phyloP scores from a whole-genome alignment of 371 early-diverging fungal genomes.

The Mortierella sp. region DNA sequence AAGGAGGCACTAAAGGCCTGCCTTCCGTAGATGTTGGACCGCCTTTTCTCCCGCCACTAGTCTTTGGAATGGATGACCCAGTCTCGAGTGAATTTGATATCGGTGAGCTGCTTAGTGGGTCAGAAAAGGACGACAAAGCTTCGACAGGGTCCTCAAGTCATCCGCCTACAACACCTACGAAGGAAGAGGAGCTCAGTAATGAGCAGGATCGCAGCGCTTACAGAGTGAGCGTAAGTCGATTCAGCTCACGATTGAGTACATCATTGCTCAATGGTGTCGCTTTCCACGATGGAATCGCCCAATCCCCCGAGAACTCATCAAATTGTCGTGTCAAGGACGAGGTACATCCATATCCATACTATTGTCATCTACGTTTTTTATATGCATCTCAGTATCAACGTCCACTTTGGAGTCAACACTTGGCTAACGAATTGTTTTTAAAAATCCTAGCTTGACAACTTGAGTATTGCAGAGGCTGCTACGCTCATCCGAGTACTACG shows the following conservation, averaged over 20 bases:
- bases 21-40: conserved; percentile 33
- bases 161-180: conserved; percentile 16
- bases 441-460: conserved; percentile 7
- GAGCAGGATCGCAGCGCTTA: conserved; percentile 29
- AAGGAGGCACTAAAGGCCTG: not conserved
- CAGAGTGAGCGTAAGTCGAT: conserved; percentile 27
- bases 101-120: conserved; percentile 28
- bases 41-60: conserved; percentile 45
- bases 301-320: conserved; percentile 5
- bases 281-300: conserved; percentile 1
- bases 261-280: conserved; percentile 11
- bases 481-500: conserved; percentile 33
- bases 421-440: not conserved
- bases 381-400: too few species aligned
- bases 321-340: conserved; percentile 13
- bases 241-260: conserved; percentile 32
- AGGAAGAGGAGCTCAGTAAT: conserved; percentile 19
- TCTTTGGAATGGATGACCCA: conserved; percentile 37
- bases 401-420: too few species aligned
- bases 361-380: too few species aligned
- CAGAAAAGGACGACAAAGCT: conserved; percentile 13
- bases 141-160: not conserved
- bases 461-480: conserved; percentile 22
- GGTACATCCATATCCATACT: too few species aligned
- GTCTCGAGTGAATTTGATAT: conserved; percentile 36